Percentiles rank a stretch among this genome's conserved stretches.
Evolutionary conservation across 768 basidiomycete species (phyloP).

Genomic region (Xanthoconium purpureum): DNA sequence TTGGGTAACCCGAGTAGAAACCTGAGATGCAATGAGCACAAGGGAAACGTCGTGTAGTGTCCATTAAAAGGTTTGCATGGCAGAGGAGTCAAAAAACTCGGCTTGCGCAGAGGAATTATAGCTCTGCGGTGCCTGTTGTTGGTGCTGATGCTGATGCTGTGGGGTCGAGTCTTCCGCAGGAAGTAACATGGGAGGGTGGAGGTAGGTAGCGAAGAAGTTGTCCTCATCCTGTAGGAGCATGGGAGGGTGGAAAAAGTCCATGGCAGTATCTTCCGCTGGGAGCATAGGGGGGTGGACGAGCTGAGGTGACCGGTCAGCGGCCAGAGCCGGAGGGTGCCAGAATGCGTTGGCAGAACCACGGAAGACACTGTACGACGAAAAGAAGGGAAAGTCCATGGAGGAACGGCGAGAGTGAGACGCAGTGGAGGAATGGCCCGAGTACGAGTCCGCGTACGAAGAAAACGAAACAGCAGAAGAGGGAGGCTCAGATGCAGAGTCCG

Average conservation of each 20-base stretch:
- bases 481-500: conserved; percentile 47
- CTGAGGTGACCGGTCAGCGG: conserved; percentile 54
- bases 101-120: conserved; percentile 18
- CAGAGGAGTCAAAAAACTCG: conserved; percentile 36
- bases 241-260: conserved; percentile 71
- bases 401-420: conserved; percentile 57
- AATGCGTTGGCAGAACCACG: conserved; percentile 56
- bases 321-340: conserved; percentile 78
- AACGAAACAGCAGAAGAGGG: conserved; percentile 64
- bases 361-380: conserved; percentile 50
- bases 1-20: conserved; percentile 8
- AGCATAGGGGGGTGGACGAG: conserved; percentile 72
- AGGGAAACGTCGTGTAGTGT: neutral
- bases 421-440: conserved; percentile 54
- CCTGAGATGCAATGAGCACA: conserved; percentile 1
- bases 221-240: conserved; percentile 65
- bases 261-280: conserved; percentile 57
- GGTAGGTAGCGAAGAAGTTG: conserved; percentile 49
- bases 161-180: conserved; percentile 36
- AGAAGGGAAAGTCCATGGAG: conserved; percentile 67
- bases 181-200: conserved; percentile 56
- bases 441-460: conserved; percentile 59
- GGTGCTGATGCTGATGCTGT: conserved; percentile 24
- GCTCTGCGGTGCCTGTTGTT: conserved; percentile 20
- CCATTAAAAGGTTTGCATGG: conserved; percentile 34